phyloP scores from a whole-genome alignment of 352 stramenopile genomes.

The Pythium phragmiticola region DNA sequence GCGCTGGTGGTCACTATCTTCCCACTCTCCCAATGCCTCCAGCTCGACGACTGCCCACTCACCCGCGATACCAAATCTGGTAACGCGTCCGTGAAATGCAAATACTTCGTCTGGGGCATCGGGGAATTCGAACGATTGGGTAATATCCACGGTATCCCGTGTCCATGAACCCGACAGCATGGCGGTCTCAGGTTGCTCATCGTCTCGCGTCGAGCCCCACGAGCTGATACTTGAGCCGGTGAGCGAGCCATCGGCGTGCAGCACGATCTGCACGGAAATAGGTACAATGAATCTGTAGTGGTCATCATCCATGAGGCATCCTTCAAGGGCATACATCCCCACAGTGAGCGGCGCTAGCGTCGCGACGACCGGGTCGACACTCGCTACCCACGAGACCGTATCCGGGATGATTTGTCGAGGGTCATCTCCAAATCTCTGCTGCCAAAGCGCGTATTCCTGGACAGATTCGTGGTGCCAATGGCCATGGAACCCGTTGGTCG shows the following conservation, averaged over 20 bases:
- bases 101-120: neutral
- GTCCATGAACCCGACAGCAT: neutral
- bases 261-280: neutral
- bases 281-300: slow-evolving; percentile 2
- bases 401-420: too few relatives aligned
- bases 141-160: neutral
- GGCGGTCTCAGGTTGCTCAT: too few relatives aligned
- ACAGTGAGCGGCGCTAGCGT: neutral
- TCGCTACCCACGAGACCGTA: neutral
- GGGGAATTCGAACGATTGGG: too few relatives aligned
- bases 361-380: neutral
- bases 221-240: too few relatives aligned
- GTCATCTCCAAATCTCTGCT: too few relatives aligned
- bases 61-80: neutral
- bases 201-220: too few relatives aligned
- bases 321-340: neutral
- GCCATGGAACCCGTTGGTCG: neutral
- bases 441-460: too few relatives aligned
- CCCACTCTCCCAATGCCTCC: neutral
- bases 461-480: neutral
- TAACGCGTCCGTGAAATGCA: neutral
- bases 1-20: neutral
- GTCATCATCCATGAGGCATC: neutral
- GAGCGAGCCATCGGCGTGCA: too few relatives aligned
- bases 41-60: neutral